Evolutionary conservation across 371 early-diverging fungal genomes (phyloP).

Genomic region (Entomophthora muscae): DNA sequence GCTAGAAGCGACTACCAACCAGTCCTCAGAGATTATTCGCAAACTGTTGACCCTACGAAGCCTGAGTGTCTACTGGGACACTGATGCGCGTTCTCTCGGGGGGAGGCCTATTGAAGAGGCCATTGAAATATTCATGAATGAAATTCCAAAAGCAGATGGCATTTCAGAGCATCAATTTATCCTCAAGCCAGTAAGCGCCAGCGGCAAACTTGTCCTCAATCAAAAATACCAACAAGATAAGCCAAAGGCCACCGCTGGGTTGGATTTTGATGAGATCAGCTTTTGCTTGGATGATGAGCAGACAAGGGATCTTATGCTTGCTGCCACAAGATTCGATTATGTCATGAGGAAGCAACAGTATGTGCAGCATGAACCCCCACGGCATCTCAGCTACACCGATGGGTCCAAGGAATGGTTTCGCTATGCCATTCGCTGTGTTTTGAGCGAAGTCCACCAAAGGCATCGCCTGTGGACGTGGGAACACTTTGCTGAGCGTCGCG

Average conservation of each 20-base stretch:
- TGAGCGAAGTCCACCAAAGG: conserved; percentile 74
- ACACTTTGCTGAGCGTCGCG: conserved; percentile 60
- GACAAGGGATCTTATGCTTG: conserved; percentile 57
- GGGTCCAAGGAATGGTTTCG: conserved; percentile 71
- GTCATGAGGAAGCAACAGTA: conserved; percentile 60
- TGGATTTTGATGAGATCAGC: conserved; percentile 81
- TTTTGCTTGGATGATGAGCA: conserved; percentile 83
- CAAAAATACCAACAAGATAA: conserved; percentile 40
- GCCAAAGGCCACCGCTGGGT: conserved; percentile 42
- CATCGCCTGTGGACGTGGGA: conserved; percentile 76
- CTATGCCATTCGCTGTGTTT: conserved; percentile 61
- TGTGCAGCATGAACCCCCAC: conserved; percentile 64
- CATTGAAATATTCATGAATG: conserved; percentile 22
- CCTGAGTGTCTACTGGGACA: conserved; percentile 82
- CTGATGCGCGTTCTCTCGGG: conserved; percentile 44
- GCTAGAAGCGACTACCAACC: conserved; percentile 60
- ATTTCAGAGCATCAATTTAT: conserved; percentile 53
- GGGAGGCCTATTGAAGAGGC: conserved; percentile 27
- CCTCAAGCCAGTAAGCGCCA: conserved; percentile 85
- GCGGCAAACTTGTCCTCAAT: conserved; percentile 50
- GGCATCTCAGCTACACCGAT: conserved; percentile 47
- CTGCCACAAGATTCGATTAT: conserved; percentile 67
- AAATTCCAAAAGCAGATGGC: conserved; percentile 6
- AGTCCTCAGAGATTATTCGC: conserved; percentile 57
- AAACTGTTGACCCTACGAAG: conserved; percentile 70